Conservation (phyloP, 441 rosid species). For the Jatropha multifida region DNA sequence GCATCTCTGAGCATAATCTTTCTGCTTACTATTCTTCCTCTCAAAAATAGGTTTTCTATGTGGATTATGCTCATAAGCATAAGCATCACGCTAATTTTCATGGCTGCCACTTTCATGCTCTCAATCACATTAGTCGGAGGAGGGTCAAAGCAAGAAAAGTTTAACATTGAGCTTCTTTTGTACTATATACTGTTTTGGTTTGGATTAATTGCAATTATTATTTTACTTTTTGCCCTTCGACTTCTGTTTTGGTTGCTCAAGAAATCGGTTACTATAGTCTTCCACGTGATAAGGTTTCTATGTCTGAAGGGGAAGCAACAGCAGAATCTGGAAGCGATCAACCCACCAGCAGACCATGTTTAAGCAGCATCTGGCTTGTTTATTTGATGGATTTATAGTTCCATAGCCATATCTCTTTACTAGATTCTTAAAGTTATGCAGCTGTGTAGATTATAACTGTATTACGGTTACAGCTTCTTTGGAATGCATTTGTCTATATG, state of each 20-base stretch:
- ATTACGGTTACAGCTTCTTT: neutral
- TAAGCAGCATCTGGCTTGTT: neutral
- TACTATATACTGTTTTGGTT: neutral
- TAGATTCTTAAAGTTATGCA: neutral
- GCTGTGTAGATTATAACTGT: neutral
- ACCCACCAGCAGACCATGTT: neutral
- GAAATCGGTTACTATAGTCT: neutral
- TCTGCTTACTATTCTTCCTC: slow-evolving; percentile 37
- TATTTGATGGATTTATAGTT: neutral
- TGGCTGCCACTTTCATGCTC: neutral
- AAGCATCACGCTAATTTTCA: slow-evolving; percentile 1
- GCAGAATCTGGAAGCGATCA: neutral
- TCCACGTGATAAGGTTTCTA: neutral
- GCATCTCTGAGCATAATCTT: slow-evolving; percentile 40
- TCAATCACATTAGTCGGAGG: neutral
- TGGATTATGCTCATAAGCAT: slow-evolving; percentile 19
- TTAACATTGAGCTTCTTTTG: neutral
- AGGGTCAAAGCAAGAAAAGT: neutral
- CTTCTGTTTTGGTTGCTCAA: neutral
- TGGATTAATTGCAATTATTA: neutral
- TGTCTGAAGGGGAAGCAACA: neutral
- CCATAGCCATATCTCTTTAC: too few species aligned
- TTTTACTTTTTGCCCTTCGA: neutral
- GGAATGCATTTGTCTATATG: neutral
- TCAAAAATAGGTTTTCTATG: slow-evolving; percentile 17